These are phyloP conservation scores for Penicillium taxi DNA, from an alignment of 495 filamentous ascomycete genomes.

Conservation along the genomic window DNA sequence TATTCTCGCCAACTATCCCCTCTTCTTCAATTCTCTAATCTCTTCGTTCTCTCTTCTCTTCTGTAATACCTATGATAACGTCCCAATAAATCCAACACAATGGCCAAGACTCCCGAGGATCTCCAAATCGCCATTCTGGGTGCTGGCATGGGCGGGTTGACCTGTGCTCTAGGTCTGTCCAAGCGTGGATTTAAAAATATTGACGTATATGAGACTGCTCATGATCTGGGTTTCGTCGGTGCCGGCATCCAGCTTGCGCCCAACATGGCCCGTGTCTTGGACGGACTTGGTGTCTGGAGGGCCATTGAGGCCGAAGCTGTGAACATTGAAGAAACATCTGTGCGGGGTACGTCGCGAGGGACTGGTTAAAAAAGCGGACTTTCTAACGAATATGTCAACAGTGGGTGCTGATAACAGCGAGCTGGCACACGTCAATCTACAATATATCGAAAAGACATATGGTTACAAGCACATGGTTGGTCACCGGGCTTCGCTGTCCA, in stretches of 20 bases:
- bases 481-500: conserved; percentile 66
- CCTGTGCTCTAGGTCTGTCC: conserved; percentile 62
- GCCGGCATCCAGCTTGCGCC: conserved; percentile 77
- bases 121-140: conserved; percentile 39
- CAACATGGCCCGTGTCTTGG: conserved; percentile 69
- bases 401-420: conserved; percentile 60
- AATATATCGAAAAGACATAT: conserved; percentile 59
- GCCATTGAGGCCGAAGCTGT: conserved; percentile 58
- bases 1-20: background rate
- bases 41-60: background rate
- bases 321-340: conserved; percentile 45
- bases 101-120: conserved; percentile 30
- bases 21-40: background rate
- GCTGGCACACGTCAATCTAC: conserved; percentile 61
- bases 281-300: conserved; percentile 59
- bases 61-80: background rate
- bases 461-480: conserved; percentile 71
- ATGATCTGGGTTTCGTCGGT: conserved; percentile 71
- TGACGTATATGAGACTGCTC: conserved; percentile 64
- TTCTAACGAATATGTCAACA: conserved; percentile 18
- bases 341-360: conserved; percentile 44
- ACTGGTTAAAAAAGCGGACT: too few relatives aligned
- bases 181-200: conserved; percentile 66
- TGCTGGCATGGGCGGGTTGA: conserved; percentile 69
- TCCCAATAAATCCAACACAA: conserved; percentile 14